phyloP scores from a whole-genome alignment of 306 rosid genomes.

The Argentina anserina region DNA sequence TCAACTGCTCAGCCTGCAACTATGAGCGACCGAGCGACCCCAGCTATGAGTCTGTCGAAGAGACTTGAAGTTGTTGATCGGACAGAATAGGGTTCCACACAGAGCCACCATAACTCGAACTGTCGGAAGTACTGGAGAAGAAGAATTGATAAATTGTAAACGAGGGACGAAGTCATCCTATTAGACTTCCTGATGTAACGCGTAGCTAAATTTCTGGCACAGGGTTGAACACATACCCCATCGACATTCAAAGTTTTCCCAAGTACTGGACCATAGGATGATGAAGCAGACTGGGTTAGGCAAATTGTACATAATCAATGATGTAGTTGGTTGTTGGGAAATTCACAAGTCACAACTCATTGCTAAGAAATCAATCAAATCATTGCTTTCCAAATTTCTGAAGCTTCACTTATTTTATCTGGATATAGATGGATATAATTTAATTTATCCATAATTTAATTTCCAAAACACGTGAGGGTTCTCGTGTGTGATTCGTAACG shows the following conservation, averaged over 20 bases:
- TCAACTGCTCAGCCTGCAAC: neutral
- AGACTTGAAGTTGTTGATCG: neutral
- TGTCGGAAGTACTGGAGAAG: neutral
- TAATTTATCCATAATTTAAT: neutral
- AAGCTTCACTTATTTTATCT: neutral
- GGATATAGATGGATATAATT: too few species aligned
- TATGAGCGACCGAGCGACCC: neutral
- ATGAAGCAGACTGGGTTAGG: neutral
- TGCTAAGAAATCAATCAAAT: neutral
- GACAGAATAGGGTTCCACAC: neutral
- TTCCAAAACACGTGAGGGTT: too few species aligned
- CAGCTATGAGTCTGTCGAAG: neutral
- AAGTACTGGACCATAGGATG: neutral
- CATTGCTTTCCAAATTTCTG: neutral
- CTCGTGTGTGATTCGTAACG: too few species aligned
- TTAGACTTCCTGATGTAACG: neutral
- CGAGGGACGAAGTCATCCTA: neutral
- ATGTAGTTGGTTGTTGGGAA: neutral
- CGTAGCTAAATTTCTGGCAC: neutral
- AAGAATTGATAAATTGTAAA: neutral
- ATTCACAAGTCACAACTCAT: neutral
- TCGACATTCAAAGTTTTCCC: neutral
- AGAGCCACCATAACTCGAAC: neutral
- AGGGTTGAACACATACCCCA: neutral
- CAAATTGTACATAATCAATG: neutral